Base-by-base conservation (phyloP, 139 green algal genomes). In the Pleodorina starrii region DNA sequence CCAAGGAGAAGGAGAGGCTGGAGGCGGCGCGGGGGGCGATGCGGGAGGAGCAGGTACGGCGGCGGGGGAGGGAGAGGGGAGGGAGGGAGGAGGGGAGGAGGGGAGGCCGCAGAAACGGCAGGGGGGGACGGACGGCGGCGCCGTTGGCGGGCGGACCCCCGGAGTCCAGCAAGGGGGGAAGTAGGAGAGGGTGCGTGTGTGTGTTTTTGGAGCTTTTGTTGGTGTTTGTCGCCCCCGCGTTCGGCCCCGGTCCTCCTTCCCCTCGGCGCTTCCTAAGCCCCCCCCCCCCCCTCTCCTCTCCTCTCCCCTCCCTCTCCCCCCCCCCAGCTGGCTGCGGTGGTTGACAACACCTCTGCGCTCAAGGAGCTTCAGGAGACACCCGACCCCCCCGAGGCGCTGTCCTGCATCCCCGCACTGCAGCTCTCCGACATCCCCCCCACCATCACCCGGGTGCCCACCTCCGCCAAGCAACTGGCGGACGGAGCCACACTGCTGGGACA, bases 341-440 rank as follows among this genome's bases (percentile, higher is more conserved):
- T 97, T 27, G 63, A 92, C 43, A 88, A 93, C 75, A 99, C 97
- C 5, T 44, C 89, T 38, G 95, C 96, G 72, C 96, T 99, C 59
- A 98, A 98, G 94, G 84, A 95, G 90, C 89, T 94, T 48, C 98
- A 99, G 97, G 97, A 99, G 93, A 99, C 97, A 12, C 97, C 97
- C 23, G 98, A 99, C 92, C 23, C 94, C 1, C 95, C 98, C 3
- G 97, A 99, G 93, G 95, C 95, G 1, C 93, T 98, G 40, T 71
- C 80, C 48, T 99, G 96, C 95, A 94, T 99, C 43, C 98, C 98
- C 40, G 92, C 93, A 27, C 95, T 99, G 83, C 83, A 86, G 90
- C 93, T 97, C 81, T 92, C 93, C 74, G 98, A 99, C 94, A 99
- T 99, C 85, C 96, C 97, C 27, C 96, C 95, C 77, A 92, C 95